Base-by-base conservation (phyloP, 2,329 filamentous ascomycete genomes). In the Fusarium oligoseptatum region DNA sequence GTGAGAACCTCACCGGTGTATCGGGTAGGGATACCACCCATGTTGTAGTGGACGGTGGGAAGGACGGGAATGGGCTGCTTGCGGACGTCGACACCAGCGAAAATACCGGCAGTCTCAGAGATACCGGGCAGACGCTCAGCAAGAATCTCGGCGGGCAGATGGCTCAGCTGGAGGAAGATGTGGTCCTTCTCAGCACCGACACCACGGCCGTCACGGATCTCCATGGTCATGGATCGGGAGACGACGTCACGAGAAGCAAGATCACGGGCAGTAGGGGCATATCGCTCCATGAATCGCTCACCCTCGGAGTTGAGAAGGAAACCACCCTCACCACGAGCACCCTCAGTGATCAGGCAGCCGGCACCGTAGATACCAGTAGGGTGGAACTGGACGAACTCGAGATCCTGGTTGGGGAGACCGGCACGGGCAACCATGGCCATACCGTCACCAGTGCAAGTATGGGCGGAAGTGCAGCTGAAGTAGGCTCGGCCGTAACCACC, bases 361-460 rank as follows among this genome's bases (percentile, higher is more conserved):
- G 96, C 97, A 81, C 97, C 97, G 85, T 99, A 99, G 87, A 99
- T 98, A 91, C 96, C 96, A 77, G 96, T 98, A 66, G 96, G 96
- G 85, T 99, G 96, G 91, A 99, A 99, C 87, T 99, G 96, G 74
- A 99, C 97, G 86, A 99, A 99, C 85, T 99, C 97, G 75, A 98
- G 90, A 92, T 99, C 97, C 88, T 99, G 97, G 90, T 98, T 98
- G 80, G 97, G 96, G 45, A 99, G 93, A 84, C 97, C 97, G 73
- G 97, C 97, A 87, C 97, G 95, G 79, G 96, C 94, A 81, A 98
- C 96, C 97, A 99, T 98, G 78, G 97, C 97, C 94, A 98, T 98
- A 84, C 97, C 97, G 83, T 99, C 97, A 90, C 97, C 97, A 73
- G 97, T 99, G 86, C 96, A 98, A 75, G 97, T 98, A 87, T 99